Percentiles rank a stretch among this genome's conserved stretches.
phyloP scores from a whole-genome alignment of 2,329 filamentous ascomycete genomes.

The Celoporthe dispersa region DNA sequence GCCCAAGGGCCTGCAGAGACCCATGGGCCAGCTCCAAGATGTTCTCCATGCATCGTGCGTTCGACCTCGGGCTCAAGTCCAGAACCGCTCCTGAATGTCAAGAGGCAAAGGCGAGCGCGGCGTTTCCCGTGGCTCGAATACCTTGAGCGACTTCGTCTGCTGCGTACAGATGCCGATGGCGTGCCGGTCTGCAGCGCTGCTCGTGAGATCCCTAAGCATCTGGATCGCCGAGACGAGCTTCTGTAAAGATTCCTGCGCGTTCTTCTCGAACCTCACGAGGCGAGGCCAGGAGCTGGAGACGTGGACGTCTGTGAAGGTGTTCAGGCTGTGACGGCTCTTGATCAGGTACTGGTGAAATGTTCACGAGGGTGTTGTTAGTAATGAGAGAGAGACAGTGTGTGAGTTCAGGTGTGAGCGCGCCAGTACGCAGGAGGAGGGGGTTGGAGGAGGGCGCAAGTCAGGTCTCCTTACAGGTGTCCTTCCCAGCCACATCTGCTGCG shows the following conservation, averaged over 20 bases:
- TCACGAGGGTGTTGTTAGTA: background rate
- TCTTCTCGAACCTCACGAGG: constrained; percentile 14
- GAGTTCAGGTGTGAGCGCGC: no score
- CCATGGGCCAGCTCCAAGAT: background rate
- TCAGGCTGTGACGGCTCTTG: background rate
- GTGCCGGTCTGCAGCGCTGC: constrained; percentile 9
- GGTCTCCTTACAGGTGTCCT: constrained; percentile 17
- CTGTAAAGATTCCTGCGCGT: constrained; percentile 8
- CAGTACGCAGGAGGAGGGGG: no score
- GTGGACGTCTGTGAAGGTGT: constrained; percentile 10
- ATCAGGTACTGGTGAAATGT: constrained; percentile 8
- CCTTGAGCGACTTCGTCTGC: constrained; percentile 12
- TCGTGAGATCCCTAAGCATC: constrained; percentile 13
- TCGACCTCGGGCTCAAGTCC: background rate
- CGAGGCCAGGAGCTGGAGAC: background rate
- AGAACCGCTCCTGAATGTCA: constrained; percentile 17
- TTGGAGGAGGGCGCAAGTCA: no score
- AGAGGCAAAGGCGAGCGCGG: constrained; percentile 11
- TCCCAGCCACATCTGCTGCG: constrained; percentile 24
- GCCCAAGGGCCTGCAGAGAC: background rate
- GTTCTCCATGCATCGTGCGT: background rate
- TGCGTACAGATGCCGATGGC: constrained; percentile 16
- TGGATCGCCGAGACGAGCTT: constrained; percentile 23
- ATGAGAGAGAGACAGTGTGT: background rate
- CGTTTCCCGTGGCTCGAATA: constrained; percentile 7